Percentiles rank a stretch among this genome's conserved stretches.
Evolutionary conservation across 768 basidiomycete species (phyloP).

Genomic region (Termitomyces sp.): DNA sequence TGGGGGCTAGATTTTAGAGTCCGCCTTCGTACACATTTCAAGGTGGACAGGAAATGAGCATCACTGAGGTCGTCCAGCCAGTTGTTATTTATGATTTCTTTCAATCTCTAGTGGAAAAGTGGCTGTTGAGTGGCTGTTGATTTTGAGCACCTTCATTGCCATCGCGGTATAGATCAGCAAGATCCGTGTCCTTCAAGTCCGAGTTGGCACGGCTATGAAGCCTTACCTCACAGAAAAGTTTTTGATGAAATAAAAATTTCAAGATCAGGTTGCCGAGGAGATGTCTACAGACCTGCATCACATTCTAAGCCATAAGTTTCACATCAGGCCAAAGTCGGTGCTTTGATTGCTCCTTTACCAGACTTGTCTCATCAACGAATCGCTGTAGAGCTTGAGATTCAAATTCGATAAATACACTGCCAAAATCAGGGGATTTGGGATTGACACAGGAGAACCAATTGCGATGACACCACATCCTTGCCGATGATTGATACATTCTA

Average conservation of each 20-base stretch:
- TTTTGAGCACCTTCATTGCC: background rate
- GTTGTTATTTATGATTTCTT: background rate
- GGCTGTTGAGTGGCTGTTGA: background rate
- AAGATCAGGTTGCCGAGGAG: background rate
- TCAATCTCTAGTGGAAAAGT: background rate
- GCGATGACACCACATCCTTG: background rate
- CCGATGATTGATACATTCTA: background rate
- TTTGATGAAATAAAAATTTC: background rate
- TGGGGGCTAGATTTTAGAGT: no score
- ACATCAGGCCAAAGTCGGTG: background rate
- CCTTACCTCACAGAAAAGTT: background rate
- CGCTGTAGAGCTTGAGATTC: background rate
- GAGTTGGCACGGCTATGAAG: background rate
- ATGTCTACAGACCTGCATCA: background rate
- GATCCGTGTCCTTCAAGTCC: background rate
- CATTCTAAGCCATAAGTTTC: background rate
- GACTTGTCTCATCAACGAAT: background rate
- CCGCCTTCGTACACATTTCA: no score
- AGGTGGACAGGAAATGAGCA: background rate
- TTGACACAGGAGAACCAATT: background rate
- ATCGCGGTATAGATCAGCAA: background rate
- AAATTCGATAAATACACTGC: background rate
- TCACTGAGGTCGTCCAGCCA: no score
- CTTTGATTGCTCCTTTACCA: background rate
- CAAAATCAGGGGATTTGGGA: background rate